Evolutionary conservation across 345 rosid species (phyloP).

Genomic region (Combretum micranthum): DNA sequence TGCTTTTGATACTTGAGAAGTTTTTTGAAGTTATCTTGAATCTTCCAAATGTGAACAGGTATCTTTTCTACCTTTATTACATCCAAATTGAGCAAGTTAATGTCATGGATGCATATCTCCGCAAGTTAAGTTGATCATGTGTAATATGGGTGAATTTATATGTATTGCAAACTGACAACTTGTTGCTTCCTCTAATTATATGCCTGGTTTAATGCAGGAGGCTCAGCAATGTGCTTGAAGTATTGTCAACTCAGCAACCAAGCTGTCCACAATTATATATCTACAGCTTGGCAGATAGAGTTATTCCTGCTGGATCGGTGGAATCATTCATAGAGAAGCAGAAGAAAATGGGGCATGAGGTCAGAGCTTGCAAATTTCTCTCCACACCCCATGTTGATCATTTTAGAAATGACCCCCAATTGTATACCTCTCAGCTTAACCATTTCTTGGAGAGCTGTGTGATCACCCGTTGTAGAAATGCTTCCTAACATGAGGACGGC

Average conservation of each 20-base stretch:
- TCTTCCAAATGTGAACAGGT: slow-evolving; percentile 86
- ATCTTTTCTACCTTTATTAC: slow-evolving; percentile 1
- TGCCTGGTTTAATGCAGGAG: slow-evolving; percentile 41
- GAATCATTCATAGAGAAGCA: slow-evolving; percentile 85
- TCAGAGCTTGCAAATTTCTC: slow-evolving; percentile 85
- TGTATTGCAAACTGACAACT: no score
- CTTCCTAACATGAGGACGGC: not conserved
- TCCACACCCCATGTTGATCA: slow-evolving; percentile 98
- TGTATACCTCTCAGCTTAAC: slow-evolving; percentile 64
- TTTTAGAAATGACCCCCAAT: slow-evolving; percentile 84
- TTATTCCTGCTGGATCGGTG: slow-evolving; percentile 71
- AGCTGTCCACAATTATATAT: slow-evolving; percentile 90
- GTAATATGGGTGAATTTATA: no score
- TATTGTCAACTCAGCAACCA: slow-evolving; percentile 74
- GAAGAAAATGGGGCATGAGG: slow-evolving; percentile 68
- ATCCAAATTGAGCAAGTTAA: not conserved
- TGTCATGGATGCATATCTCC: no score
- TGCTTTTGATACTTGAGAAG: slow-evolving; percentile 74
- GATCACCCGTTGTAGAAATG: slow-evolving; percentile 34
- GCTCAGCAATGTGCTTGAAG: slow-evolving; percentile 52
- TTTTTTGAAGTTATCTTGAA: slow-evolving; percentile 67
- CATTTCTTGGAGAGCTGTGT: slow-evolving; percentile 73
- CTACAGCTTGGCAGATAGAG: slow-evolving; percentile 93
- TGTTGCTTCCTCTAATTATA: not conserved
- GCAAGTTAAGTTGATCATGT: no score